Conservation (phyloP, 805 yeast genomes). For the Starmerella asiatica region DNA sequence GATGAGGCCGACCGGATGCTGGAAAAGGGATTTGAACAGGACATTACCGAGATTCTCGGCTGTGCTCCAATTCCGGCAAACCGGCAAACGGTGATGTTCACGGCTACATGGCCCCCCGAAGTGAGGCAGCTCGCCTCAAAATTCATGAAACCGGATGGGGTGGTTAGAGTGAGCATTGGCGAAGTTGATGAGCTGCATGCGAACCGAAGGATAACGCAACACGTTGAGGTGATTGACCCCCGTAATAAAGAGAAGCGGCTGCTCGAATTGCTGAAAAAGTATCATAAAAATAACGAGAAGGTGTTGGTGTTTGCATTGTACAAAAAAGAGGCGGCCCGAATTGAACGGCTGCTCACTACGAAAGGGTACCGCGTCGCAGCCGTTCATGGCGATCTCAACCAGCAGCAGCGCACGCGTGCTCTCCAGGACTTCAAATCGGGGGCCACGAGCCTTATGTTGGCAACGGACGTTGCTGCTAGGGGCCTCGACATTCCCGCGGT, state of each 20-base stretch:
- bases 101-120: constrained; percentile 99
- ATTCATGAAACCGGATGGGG: constrained; percentile 51
- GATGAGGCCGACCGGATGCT: constrained; percentile 99
- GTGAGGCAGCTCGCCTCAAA: constrained; percentile 82
- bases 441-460: constrained; percentile 58
- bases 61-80: constrained; percentile 33
- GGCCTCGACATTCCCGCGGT: constrained; percentile 97
- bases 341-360: constrained; percentile 59
- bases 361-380: constrained; percentile 79
- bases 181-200: constrained; percentile 89
- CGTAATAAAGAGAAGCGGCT: constrained; percentile 65
- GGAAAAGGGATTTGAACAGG: constrained; percentile 96
- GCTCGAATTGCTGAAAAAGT: constrained; percentile 55
- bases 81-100: constrained; percentile 93
- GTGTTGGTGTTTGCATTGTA: constrained; percentile 85
- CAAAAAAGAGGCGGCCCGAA: constrained; percentile 90
- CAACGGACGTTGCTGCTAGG: constrained; percentile 97
- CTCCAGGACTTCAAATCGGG: constrained; percentile 76
- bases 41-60: constrained; percentile 70
- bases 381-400: constrained; percentile 89
- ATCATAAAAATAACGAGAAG: constrained; percentile 50
- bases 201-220: constrained; percentile 82
- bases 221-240: constrained; percentile 84
- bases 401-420: constrained; percentile 82
- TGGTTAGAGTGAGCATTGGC: constrained; percentile 88